phyloP scores from a whole-genome alignment of 495 filamentous ascomycete genomes.

The Peziza echinospora region DNA sequence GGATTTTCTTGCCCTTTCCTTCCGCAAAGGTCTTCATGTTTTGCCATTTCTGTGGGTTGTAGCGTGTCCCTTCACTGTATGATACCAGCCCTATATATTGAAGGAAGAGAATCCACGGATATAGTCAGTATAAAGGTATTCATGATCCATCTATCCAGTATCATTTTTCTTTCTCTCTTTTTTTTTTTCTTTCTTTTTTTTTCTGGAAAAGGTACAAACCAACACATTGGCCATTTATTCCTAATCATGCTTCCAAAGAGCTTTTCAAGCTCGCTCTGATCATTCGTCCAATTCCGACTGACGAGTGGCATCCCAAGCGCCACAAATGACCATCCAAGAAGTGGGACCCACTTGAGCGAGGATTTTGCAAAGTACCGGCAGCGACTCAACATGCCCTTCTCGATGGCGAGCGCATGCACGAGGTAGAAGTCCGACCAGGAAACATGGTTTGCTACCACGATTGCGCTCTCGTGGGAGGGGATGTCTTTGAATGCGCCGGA shows the following conservation, averaged over 20 bases:
- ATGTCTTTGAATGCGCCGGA: conserved; percentile 25
- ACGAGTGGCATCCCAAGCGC: conserved; percentile 40
- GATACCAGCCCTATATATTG: conserved; percentile 30
- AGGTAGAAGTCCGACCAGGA: conserved; percentile 39
- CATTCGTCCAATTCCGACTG: conserved; percentile 31
- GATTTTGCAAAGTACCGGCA: conserved; percentile 38
- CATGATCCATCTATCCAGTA: neutral
- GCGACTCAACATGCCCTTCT: conserved; percentile 31
- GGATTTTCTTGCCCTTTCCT: conserved; percentile 25
- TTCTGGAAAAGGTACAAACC: no score
- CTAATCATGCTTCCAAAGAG: conserved; percentile 29
- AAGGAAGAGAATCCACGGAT: neutral
- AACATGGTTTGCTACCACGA: conserved; percentile 36
- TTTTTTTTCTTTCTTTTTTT: no score
- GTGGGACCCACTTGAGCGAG: conserved; percentile 32
- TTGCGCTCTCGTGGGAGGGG: conserved; percentile 28
- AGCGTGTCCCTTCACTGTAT: conserved; percentile 37
- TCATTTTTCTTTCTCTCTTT: no score
- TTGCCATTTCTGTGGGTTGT: conserved; percentile 29
- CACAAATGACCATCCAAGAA: conserved; percentile 38
- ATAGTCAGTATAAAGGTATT: neutral
- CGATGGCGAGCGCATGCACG: conserved; percentile 33
- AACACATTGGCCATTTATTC: conserved; percentile 33
- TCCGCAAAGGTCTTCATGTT: conserved; percentile 29
- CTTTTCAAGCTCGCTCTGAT: conserved; percentile 30